phyloP scores from a whole-genome alignment of 108 stramenopile genomes.

The Mayamaea pseudoterrestris region DNA sequence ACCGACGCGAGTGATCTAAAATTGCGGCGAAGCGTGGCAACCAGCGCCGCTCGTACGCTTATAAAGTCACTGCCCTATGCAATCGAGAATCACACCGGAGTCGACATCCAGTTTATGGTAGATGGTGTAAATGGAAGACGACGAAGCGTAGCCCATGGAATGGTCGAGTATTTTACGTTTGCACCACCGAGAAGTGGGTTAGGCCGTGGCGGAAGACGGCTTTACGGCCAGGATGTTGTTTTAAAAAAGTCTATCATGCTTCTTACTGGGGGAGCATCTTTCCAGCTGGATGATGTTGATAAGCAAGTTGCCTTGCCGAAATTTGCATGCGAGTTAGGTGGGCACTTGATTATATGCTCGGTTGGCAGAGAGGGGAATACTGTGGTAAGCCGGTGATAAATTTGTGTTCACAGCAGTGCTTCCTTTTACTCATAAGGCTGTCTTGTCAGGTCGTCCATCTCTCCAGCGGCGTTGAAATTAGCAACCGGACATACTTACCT shows the following conservation, averaged over 20 bases:
- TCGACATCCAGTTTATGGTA: constrained; percentile 34
- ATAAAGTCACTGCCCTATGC: constrained; percentile 66
- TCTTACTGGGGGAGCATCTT: constrained; percentile 18
- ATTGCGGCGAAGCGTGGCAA: constrained; percentile 36
- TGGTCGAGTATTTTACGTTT: constrained; percentile 66
- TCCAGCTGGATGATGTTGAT: constrained; percentile 39
- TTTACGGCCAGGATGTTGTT: constrained; percentile 71
- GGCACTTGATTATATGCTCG: constrained; percentile 28
- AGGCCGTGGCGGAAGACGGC: constrained; percentile 56
- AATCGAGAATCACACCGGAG: constrained; percentile 64
- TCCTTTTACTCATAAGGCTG: neutral
- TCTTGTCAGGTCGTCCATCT: constrained; percentile 47
- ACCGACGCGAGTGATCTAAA: neutral
- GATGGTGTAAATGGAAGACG: constrained; percentile 9
- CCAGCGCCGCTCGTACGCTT: constrained; percentile 56
- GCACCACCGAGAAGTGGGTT: constrained; percentile 39
- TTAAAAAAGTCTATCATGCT: constrained; percentile 40
- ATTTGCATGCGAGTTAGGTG: constrained; percentile 20
- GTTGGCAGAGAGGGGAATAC: constrained; percentile 65
- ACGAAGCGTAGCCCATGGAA: constrained; percentile 27
- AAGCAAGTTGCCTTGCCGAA: constrained; percentile 28
- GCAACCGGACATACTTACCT: constrained; percentile 44
- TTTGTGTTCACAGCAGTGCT: neutral
- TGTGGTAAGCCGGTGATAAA: constrained; percentile 26
- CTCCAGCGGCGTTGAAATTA: constrained; percentile 50